A percentile compares a stretch with the other conserved stretches of the same genome.
Conservation (phyloP, 1,139 yeast species). For the Geotrichum fermentans region DNA sequence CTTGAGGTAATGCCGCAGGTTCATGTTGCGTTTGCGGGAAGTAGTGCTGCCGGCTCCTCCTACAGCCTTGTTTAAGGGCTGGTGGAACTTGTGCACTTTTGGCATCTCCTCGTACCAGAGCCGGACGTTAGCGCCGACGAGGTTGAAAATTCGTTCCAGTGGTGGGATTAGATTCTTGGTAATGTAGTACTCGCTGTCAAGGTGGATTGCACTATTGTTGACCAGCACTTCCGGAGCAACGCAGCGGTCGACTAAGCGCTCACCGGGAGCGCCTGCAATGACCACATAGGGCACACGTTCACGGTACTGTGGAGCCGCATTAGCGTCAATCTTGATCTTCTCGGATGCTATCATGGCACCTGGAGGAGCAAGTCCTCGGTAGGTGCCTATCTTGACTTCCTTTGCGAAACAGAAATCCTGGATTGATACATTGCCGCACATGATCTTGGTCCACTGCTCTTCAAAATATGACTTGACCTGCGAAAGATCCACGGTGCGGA, state of each 20-base stretch:
- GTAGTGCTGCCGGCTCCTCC: constrained; percentile 7
- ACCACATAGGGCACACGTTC: constrained; percentile 89
- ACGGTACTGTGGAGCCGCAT: constrained; percentile 79
- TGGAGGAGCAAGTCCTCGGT: constrained; percentile 77
- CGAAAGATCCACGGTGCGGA: constrained; percentile 69
- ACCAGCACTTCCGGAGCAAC: constrained; percentile 72
- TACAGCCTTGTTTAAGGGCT: constrained; percentile 14
- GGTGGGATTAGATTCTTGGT: constrained; percentile 84
- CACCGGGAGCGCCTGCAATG: constrained; percentile 58
- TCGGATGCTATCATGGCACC: constrained; percentile 78
- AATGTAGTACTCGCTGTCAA: constrained; percentile 84
- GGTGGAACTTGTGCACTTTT: constrained; percentile 29
- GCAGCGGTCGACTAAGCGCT: constrained; percentile 71
- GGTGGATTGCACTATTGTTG: constrained; percentile 35
- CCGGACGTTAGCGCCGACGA: constrained; percentile 74
- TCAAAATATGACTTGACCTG: constrained; percentile 60
- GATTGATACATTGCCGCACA: constrained; percentile 55
- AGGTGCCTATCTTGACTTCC: constrained; percentile 80
- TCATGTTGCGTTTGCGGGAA: constrained; percentile 6
- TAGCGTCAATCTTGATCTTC: constrained; percentile 56
- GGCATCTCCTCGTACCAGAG: constrained; percentile 80
- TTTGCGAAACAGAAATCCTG: constrained; percentile 90
- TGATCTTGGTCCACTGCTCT: constrained; percentile 61
- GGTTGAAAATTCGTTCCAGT: constrained; percentile 71
- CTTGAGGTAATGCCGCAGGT: constrained; percentile 27